phyloP scores from a whole-genome alignment of 805 yeast species.

The Pichia scutulata region DNA sequence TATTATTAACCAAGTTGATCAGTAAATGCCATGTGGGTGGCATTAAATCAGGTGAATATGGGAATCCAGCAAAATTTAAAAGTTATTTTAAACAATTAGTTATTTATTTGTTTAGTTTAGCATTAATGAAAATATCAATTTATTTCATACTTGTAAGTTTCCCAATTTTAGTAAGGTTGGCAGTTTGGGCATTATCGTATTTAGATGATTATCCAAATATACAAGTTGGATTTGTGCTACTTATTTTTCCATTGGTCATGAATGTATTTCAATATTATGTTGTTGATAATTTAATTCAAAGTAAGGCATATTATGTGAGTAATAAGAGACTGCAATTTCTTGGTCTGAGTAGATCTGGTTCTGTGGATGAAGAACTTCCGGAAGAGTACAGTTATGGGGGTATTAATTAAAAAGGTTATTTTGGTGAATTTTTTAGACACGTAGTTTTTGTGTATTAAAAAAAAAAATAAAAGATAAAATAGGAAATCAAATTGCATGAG shows the following conservation, averaged over 20 bases:
- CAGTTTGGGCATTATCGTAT: conserved; percentile 77
- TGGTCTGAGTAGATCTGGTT: neutral
- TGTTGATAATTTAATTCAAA: conserved; percentile 66
- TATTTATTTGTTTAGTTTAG: conserved; percentile 56
- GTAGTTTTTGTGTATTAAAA: too few relatives aligned
- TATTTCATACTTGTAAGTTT: conserved; percentile 50
- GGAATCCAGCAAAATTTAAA: conserved; percentile 51
- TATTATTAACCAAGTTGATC: neutral
- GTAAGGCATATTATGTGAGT: conserved; percentile 33
- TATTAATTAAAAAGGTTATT: neutral
- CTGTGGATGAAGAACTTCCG: conserved; percentile 3
- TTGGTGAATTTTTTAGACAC: neutral
- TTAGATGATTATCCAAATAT: conserved; percentile 70
- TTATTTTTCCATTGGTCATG: conserved; percentile 67
- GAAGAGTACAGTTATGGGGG: neutral
- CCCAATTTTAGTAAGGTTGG: conserved; percentile 62
- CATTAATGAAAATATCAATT: conserved; percentile 50
- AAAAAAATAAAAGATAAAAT: too few relatives aligned
- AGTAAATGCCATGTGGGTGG: conserved; percentile 27
- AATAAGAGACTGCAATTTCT: conserved; percentile 11
- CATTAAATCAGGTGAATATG: conserved; percentile 53
- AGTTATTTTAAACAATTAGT: conserved; percentile 66
- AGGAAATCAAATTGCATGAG: neutral
- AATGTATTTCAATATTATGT: conserved; percentile 68
- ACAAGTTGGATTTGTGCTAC: conserved; percentile 82